These are phyloP conservation scores for Aspergillus chevalieri DNA, from an alignment of 2,329 filamentous ascomycete species.

Conservation along the genomic window DNA sequence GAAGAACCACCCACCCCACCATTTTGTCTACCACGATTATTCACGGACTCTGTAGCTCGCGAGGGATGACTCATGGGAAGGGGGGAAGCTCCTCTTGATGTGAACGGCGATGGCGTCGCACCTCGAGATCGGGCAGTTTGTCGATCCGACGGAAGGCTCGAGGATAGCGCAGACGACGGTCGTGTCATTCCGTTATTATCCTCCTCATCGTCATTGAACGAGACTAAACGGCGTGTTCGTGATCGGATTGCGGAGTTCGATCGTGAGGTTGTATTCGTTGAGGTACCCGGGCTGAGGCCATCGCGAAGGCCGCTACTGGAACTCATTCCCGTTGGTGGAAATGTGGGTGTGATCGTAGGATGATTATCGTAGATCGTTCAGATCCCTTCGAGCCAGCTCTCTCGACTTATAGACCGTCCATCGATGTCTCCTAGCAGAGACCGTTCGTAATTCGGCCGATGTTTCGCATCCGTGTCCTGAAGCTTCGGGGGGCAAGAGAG, in stretches of 20 bases:
- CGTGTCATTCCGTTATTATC: conserved; percentile 11
- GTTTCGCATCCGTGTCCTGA: conserved; percentile 15
- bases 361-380: conserved; percentile 27
- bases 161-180: conserved; percentile 21
- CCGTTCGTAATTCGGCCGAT: conserved; percentile 4
- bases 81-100: conserved; percentile 32
- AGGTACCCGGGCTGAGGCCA: conserved; percentile 28
- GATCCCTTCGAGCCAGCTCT: conserved; percentile 31
- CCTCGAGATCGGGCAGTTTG: conserved; percentile 35
- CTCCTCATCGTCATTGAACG: conserved; percentile 34
- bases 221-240: conserved; percentile 39
- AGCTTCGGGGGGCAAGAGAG: background rate
- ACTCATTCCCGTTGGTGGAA: conserved; percentile 35
- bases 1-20: conserved; percentile 15
- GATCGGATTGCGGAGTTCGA: conserved; percentile 38
- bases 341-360: conserved; percentile 6
- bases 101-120: conserved; percentile 35
- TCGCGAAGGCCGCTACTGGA: conserved; percentile 32
- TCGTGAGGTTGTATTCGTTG: conserved; percentile 23
- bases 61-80: conserved; percentile 35
- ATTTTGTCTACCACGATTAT: conserved; percentile 14
- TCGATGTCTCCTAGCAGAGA: conserved; percentile 11
- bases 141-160: conserved; percentile 22
- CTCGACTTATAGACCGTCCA: conserved; percentile 24
- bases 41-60: conserved; percentile 21